Percentiles rank a stretch among this genome's conserved stretches.
Conservation (phyloP, 148 eudicot genomes). For the Pharnaceum exiguum region DNA sequence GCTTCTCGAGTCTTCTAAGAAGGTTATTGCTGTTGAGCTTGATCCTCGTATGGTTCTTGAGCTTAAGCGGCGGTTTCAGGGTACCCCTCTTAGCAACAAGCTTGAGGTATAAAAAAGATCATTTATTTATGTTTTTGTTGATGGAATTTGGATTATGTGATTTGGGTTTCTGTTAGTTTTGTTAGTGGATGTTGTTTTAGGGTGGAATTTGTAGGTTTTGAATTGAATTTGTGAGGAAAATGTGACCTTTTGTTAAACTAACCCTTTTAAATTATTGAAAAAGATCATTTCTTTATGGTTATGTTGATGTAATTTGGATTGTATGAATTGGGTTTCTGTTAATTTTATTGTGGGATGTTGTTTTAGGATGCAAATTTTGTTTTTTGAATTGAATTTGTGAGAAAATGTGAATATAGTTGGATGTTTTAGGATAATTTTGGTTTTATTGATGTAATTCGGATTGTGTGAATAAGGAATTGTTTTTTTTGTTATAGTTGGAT, state of each 20-base stretch:
- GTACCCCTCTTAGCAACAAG: conserved; percentile 45
- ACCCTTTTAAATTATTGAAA: neutral
- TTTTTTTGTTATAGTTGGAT: no score
- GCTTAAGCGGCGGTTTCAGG: conserved; percentile 75
- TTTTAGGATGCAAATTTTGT: neutral
- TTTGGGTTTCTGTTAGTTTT: neutral
- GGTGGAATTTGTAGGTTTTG: neutral
- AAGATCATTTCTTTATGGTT: neutral
- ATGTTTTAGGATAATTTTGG: no score
- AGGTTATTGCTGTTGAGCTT: conserved; percentile 69
- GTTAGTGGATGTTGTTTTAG: neutral
- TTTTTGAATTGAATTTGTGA: neutral
- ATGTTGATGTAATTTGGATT: neutral
- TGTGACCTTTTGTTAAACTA: no score
- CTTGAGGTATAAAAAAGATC: conserved; percentile 40
- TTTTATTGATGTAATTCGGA: no score
- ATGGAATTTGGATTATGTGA: neutral
- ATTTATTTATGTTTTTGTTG: neutral
- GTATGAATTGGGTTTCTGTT: neutral
- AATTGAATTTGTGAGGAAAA: conserved; percentile 2
- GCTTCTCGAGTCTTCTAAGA: conserved; percentile 71
- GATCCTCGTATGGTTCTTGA: conserved; percentile 89
- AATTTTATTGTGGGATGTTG: neutral
- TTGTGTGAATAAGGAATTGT: no score
- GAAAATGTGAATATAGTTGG: no score